A percentile compares a stretch with the other conserved stretches of the same genome.
Evolutionary conservation across 768 basidiomycete genomes (phyloP).

Genomic region (Mycena kentingensis): DNA sequence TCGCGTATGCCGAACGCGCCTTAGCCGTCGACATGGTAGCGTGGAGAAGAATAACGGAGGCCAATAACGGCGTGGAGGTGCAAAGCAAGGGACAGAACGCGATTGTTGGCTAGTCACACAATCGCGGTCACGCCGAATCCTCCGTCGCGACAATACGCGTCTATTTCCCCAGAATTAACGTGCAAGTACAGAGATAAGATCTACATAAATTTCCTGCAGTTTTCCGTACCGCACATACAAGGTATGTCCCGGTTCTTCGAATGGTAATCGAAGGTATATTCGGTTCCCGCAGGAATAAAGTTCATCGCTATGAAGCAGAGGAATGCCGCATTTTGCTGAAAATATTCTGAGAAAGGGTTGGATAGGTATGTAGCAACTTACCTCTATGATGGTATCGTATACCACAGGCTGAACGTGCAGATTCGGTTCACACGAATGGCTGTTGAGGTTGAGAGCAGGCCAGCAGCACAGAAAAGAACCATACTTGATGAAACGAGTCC

Average conservation of each 20-base stretch:
- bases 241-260: too few relatives aligned
- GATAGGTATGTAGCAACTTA: constrained; percentile 1
- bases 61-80: too few relatives aligned
- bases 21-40: constrained; percentile 47
- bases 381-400: constrained; percentile 12
- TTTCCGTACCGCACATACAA: too few relatives aligned
- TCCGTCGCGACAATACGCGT: too few relatives aligned
- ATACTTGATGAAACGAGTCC: constrained; percentile 32
- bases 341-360: background rate
- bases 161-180: too few relatives aligned
- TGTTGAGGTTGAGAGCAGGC: background rate
- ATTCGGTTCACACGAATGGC: constrained; percentile 30
- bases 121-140: too few relatives aligned
- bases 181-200: too few relatives aligned
- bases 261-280: constrained; percentile 31
- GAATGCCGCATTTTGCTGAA: constrained; percentile 20
- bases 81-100: too few relatives aligned
- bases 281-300: constrained; percentile 22
- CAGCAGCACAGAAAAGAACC: background rate
- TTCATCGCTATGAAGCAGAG: constrained; percentile 26
- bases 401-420: constrained; percentile 20
- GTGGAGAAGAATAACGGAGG: background rate
- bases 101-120: too few relatives aligned
- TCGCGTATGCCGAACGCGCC: constrained; percentile 61
- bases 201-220: too few relatives aligned